These are phyloP conservation scores for Warburgia ugandensis DNA, from an alignment of 164 flowering plant genomes.

Conservation along the genomic window DNA sequence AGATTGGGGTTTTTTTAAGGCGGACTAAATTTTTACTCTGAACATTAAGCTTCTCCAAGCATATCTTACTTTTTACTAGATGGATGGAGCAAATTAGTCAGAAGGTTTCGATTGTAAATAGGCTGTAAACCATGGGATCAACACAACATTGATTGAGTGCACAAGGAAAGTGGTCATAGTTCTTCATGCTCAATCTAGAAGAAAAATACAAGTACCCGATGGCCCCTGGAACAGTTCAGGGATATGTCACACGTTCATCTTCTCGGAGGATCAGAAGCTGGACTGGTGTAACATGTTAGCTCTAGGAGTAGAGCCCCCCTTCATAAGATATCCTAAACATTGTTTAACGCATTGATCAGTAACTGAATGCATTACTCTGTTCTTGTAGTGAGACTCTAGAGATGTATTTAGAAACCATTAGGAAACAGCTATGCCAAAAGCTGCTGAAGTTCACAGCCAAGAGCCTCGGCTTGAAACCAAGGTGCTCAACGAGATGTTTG, in stretches of 20 bases:
- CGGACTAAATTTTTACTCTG: background rate
- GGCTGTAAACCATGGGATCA: slow-evolving; percentile 84
- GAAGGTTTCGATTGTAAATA: too few relatives aligned
- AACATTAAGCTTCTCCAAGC: background rate
- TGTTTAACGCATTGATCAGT: slow-evolving; percentile 29
- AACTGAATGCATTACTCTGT: background rate
- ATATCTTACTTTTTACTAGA: background rate
- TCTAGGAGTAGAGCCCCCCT: slow-evolving; percentile 43
- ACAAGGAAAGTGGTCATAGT: slow-evolving; percentile 64
- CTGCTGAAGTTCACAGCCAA: slow-evolving; percentile 54
- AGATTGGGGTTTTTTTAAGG: slow-evolving; percentile 98
- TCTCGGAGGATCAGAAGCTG: slow-evolving; percentile 85
- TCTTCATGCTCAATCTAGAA: slow-evolving; percentile 71
- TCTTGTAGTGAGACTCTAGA: slow-evolving; percentile 56
- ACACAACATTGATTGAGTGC: slow-evolving; percentile 34
- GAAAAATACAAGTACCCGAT: slow-evolving; percentile 79
- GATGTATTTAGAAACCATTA: slow-evolving; percentile 46
- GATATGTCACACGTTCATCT: slow-evolving; percentile 87
- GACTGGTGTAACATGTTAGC: slow-evolving; percentile 99
- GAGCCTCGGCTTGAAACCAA: slow-evolving; percentile 42
- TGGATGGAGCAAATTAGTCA: too few relatives aligned
- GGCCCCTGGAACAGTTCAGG: slow-evolving; percentile 82
- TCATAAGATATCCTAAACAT: slow-evolving; percentile 25
- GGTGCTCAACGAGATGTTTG: slow-evolving; percentile 61
- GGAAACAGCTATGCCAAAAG: slow-evolving; percentile 51